A percentile compares a stretch with the other conserved stretches of the same genome.
Conservation (phyloP, 1,284 basidiomycete species). For the Papiliotrema fonsecae region DNA sequence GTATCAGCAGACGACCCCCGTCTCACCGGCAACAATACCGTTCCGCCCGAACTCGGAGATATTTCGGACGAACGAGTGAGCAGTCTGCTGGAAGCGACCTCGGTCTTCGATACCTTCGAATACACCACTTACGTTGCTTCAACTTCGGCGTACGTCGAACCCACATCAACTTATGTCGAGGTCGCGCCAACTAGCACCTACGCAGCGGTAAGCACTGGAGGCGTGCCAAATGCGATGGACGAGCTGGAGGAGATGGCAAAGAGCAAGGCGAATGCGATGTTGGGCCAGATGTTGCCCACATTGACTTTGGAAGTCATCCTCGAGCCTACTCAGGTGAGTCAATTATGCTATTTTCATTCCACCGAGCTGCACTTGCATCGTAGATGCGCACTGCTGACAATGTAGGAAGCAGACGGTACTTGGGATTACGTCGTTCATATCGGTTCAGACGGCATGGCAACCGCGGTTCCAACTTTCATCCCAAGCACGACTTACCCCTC, state of each 20-base stretch:
- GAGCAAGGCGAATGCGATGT: conserved; percentile 15
- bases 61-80: background rate
- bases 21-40: background rate
- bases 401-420: conserved; percentile 40
- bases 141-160: conserved; percentile 5
- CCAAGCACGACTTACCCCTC: conserved; percentile 14
- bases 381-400: too few relatives aligned
- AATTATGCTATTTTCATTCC: background rate
- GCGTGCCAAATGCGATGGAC: background rate
- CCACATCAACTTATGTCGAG: too few relatives aligned
- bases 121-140: conserved; percentile 33
- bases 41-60: background rate
- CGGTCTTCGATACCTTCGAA: conserved; percentile 29
- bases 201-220: background rate
- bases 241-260: conserved; percentile 3
- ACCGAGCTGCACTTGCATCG: too few relatives aligned
- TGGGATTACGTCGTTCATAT: conserved; percentile 47
- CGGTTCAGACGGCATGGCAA: conserved; percentile 44
- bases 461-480: conserved; percentile 39
- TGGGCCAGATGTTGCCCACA: conserved; percentile 39
- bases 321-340: conserved; percentile 43
- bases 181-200: conserved; percentile 2
- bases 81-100: conserved; percentile 25
- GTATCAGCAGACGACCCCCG: background rate
- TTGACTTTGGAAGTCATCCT: conserved; percentile 45